Conservation (phyloP, 2,329 filamentous ascomycete species). For the Penicillium digitatum region DNA sequence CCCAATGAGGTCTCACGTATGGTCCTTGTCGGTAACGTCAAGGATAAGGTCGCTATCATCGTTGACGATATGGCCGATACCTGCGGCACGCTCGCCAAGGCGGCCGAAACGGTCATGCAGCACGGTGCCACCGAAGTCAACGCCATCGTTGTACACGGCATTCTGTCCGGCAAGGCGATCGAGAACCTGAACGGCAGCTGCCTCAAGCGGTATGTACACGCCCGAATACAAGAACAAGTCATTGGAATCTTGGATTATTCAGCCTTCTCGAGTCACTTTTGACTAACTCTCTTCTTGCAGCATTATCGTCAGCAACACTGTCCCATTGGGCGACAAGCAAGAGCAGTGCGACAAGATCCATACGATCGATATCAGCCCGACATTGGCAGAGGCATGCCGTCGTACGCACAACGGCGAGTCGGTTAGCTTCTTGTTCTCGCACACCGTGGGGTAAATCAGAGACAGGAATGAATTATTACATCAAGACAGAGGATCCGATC, state of each 20-base stretch:
- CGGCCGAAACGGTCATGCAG: conserved; percentile 79
- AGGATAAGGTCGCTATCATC: conserved; percentile 86
- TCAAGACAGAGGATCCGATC: conserved; percentile 4
- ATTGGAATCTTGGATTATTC: neutral
- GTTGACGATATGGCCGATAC: conserved; percentile 99
- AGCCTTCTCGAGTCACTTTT: neutral
- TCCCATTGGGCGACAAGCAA: conserved; percentile 75
- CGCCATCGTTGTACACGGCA: conserved; percentile 92
- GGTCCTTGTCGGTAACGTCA: conserved; percentile 93
- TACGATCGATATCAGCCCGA: conserved; percentile 88
- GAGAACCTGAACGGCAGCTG: conserved; percentile 76
- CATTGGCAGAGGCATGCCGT: conserved; percentile 51
- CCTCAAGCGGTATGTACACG: conserved; percentile 44
- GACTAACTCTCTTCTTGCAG: conserved; percentile 41
- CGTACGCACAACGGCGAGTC: conserved; percentile 52
- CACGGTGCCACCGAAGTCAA: conserved; percentile 85
- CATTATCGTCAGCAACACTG: conserved; percentile 87
- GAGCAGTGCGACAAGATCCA: conserved; percentile 73
- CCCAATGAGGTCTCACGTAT: conserved; percentile 87
- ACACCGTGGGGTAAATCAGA: conserved; percentile 40
- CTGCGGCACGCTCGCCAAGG: conserved; percentile 83
- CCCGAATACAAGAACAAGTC: neutral
- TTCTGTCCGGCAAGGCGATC: conserved; percentile 82
- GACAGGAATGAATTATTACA: conserved; percentile 2
- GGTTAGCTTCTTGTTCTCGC: conserved; percentile 50